Evolutionary conservation across 2,329 filamentous ascomycete genomes (phyloP).

Genomic region (Pseudohalonectria lignicola): DNA sequence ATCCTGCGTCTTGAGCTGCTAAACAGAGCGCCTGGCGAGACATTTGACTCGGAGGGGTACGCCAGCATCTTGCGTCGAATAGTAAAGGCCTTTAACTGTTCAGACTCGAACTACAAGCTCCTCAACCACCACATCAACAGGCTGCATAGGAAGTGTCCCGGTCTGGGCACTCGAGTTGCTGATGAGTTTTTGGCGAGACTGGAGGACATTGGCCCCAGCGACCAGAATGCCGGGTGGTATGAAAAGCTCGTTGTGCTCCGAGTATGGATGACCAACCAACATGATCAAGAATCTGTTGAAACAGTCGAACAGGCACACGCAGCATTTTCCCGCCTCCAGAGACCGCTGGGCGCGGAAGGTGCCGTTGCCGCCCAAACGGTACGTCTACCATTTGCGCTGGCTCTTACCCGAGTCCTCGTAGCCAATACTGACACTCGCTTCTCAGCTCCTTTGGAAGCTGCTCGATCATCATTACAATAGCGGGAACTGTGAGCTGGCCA

Average conservation of each 20-base stretch:
- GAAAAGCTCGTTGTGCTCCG: slow-evolving; percentile 60
- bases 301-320: slow-evolving; percentile 13
- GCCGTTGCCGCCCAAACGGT: slow-evolving; percentile 60
- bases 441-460: slow-evolving; percentile 72
- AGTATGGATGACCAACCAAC: slow-evolving; percentile 51
- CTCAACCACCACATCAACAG: slow-evolving; percentile 58
- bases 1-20: slow-evolving; percentile 61
- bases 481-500: slow-evolving; percentile 40
- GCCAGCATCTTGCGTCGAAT: slow-evolving; percentile 47
- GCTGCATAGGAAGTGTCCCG: slow-evolving; percentile 43
- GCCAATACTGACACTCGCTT: slow-evolving; percentile 5
- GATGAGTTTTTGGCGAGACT: slow-evolving; percentile 46
- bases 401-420: background rate
- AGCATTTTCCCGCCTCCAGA: slow-evolving; percentile 31
- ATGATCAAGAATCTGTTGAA: slow-evolving; percentile 22
- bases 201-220: slow-evolving; percentile 23
- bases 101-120: slow-evolving; percentile 52
- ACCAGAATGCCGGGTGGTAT: slow-evolving; percentile 44
- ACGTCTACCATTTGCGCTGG: slow-evolving; percentile 12
- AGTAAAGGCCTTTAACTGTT: slow-evolving; percentile 42
- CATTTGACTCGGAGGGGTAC: slow-evolving; percentile 37
- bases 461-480: slow-evolving; percentile 49
- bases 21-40: slow-evolving; percentile 30
- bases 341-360: slow-evolving; percentile 43
- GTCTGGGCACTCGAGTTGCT: slow-evolving; percentile 38